These are phyloP conservation scores for Rhynchospora breviuscula DNA, from an alignment of 176 grass and related monocot genomes.

Conservation along the genomic window DNA sequence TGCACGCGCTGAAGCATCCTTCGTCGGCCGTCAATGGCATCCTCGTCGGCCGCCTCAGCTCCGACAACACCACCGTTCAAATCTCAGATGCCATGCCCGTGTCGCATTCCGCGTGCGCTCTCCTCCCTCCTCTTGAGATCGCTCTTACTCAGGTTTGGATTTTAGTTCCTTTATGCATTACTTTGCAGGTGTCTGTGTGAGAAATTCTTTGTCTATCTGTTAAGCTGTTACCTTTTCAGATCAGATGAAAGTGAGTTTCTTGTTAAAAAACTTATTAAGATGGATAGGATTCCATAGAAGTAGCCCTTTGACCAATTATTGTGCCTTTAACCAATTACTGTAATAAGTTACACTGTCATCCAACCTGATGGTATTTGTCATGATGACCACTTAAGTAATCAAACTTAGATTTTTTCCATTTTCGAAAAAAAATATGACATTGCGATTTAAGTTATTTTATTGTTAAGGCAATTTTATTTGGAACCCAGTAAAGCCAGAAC, in stretches of 20 bases:
- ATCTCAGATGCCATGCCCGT: slow-evolving; percentile 70
- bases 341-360: not conserved
- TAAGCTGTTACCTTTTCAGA: not conserved
- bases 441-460: not conserved
- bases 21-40: slow-evolving; percentile 77
- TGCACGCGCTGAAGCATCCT: slow-evolving; percentile 87
- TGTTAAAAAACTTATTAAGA: not conserved
- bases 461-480: not conserved
- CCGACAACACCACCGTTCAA: slow-evolving; percentile 41
- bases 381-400: not conserved
- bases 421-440: not conserved
- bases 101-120: slow-evolving; percentile 63
- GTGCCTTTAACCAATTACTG: not conserved
- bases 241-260: not conserved
- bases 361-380: not conserved
- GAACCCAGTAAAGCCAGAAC: not conserved
- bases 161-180: too few relatives aligned
- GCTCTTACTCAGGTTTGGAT: slow-evolving; percentile 55
- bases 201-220: not conserved
- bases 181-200: not conserved
- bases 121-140: slow-evolving; percentile 91
- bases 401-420: not conserved
- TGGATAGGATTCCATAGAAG: not conserved
- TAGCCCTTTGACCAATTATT: not conserved
- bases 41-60: slow-evolving; percentile 59